Percentiles rank a stretch among this genome's conserved stretches.
Evolutionary conservation across 1,139 yeast genomes (phyloP).

Genomic region (Debaryomyces sp.): DNA sequence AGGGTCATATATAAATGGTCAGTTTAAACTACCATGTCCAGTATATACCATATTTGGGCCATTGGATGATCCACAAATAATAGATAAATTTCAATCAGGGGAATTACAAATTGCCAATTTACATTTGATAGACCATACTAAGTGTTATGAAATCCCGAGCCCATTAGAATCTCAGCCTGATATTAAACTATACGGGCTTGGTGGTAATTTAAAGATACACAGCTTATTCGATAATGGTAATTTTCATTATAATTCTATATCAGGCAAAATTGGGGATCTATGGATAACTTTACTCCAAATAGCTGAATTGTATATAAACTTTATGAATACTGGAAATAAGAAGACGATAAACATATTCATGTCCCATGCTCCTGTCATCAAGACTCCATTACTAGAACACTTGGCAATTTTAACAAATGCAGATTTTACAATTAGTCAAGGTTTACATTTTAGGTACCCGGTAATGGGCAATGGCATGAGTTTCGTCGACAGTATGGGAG

Average conservation of each 20-base stretch:
- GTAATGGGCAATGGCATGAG: conserved; percentile 73
- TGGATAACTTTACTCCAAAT: conserved; percentile 77
- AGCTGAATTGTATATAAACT: conserved; percentile 50
- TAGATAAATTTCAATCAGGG: conserved; percentile 62
- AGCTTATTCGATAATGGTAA: conserved; percentile 70
- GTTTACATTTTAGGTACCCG: conserved; percentile 72
- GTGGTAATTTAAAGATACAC: conserved; percentile 71
- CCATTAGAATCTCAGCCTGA: conserved; percentile 41
- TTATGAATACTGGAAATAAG: conserved; percentile 14
- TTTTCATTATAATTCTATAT: conserved; percentile 23
- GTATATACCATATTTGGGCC: conserved; percentile 79
- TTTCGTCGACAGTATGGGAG: conserved; percentile 51
- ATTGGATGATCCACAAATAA: conserved; percentile 69
- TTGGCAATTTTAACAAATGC: conserved; percentile 68
- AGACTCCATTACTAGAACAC: conserved; percentile 69
- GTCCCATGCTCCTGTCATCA: conserved; percentile 67
- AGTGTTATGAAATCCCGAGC: conserved; percentile 40
- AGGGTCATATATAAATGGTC: conserved; percentile 53
- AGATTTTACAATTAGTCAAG: conserved; percentile 73
- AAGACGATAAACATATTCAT: conserved; percentile 62
- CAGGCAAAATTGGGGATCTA: conserved; percentile 72
- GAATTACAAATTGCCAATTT: conserved; percentile 58
- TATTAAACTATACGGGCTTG: conserved; percentile 66
- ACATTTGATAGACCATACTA: conserved; percentile 60
- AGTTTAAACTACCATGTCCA: conserved; percentile 53